Conservation (phyloP, 768 basidiomycete species). For the Tylopilus cervinicoccineus region DNA sequence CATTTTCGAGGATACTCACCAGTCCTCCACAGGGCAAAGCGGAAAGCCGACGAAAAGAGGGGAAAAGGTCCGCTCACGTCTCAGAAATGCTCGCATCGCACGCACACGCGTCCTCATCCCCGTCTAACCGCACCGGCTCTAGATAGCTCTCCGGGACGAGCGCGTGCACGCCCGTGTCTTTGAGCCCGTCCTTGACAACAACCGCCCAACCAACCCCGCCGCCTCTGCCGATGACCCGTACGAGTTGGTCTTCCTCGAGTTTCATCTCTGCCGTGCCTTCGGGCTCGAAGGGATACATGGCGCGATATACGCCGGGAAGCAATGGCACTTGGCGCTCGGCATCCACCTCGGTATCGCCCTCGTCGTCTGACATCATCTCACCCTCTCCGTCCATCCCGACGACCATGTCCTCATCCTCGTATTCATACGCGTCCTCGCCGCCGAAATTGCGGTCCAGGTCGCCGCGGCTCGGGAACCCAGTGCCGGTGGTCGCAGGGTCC, state of each 20-base stretch:
- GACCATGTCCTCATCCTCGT: conserved; percentile 22
- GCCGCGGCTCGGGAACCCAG: conserved; percentile 32
- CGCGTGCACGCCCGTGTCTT: conserved; percentile 49
- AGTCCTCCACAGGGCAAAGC: too few species aligned
- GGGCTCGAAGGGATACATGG: conserved; percentile 73
- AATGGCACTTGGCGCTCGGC: conserved; percentile 37
- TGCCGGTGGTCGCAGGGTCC: conserved; percentile 5
- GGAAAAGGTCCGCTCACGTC: background rate
- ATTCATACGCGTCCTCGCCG: conserved; percentile 27
- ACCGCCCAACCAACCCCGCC: conserved; percentile 83
- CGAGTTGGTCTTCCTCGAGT: conserved; percentile 71
- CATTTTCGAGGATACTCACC: background rate
- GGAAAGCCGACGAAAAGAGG: background rate
- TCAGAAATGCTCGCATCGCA: background rate
- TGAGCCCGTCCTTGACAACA: conserved; percentile 43
- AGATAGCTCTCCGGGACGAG: conserved; percentile 80
- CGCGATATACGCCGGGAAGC: conserved; percentile 69
- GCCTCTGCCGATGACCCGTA: conserved; percentile 68
- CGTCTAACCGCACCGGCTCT: conserved; percentile 46
- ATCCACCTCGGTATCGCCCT: conserved; percentile 18
- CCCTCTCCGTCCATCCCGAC: conserved; percentile 32
- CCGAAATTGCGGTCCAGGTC: conserved; percentile 51
- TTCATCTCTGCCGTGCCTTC: conserved; percentile 83
- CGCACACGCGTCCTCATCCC: conserved; percentile 10
- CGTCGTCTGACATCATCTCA: conserved; percentile 22